Conservation (phyloP, 192 early-diverging fungal species). For the Backusella luteola region DNA sequence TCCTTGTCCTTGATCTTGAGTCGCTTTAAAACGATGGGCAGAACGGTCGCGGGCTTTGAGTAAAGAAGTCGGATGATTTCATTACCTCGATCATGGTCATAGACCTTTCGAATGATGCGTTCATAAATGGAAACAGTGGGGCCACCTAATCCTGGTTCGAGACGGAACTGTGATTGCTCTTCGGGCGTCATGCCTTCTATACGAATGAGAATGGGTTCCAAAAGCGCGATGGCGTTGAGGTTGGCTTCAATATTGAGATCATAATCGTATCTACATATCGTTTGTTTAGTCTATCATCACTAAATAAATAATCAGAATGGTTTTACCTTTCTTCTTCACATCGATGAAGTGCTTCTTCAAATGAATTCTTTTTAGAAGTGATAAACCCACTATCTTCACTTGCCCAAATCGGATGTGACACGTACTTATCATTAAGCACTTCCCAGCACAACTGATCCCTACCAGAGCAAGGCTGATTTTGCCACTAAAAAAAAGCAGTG, state of each 20-base stretch:
- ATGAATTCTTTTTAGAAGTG: conserved; percentile 86
- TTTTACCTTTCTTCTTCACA: conserved; percentile 91
- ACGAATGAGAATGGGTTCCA: conserved; percentile 84
- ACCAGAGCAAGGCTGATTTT: conserved; percentile 73
- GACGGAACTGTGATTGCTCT: conserved; percentile 68
- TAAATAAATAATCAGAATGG: neutral
- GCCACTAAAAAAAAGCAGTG: conserved; percentile 24
- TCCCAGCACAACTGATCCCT: conserved; percentile 87
- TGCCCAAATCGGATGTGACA: conserved; percentile 87
- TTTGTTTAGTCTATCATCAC: no score
- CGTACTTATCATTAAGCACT: conserved; percentile 94
- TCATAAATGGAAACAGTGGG: conserved; percentile 84
- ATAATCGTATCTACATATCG: conserved; percentile 68
- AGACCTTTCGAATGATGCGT: conserved; percentile 90
- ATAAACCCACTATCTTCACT: conserved; percentile 88
- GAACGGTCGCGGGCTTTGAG: conserved; percentile 80
- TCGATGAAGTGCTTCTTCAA: conserved; percentile 89
- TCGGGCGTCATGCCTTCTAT: conserved; percentile 78
- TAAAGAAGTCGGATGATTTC: conserved; percentile 94
- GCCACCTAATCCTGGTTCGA: conserved; percentile 78
- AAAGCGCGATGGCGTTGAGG: conserved; percentile 78
- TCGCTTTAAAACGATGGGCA: conserved; percentile 92
- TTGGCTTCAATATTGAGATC: conserved; percentile 97
- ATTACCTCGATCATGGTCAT: conserved; percentile 78
- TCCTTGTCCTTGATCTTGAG: conserved; percentile 99